Evolutionary conservation across 1,284 basidiomycete genomes (phyloP).

Genomic region (Laetiporus sulphureus): DNA sequence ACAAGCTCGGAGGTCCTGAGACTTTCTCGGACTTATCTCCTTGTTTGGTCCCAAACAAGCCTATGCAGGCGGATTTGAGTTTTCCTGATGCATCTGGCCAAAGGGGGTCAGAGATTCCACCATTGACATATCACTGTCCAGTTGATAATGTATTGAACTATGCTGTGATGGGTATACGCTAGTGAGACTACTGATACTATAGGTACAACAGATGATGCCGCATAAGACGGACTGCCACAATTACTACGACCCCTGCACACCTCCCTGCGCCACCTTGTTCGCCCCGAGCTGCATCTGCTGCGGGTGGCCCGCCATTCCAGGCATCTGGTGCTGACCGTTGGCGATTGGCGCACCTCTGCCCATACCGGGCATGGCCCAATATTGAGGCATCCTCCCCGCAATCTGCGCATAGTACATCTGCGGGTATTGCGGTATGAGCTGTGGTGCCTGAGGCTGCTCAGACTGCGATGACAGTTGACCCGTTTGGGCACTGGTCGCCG

Average conservation of each 20-base stretch:
- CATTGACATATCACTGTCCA: no score
- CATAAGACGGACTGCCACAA: not conserved
- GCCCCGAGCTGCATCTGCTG: constrained; percentile 27
- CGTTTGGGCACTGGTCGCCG: constrained; percentile 15
- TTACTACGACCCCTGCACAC: constrained; percentile 29
- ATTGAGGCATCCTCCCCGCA: constrained; percentile 20
- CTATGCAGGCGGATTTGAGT: no score
- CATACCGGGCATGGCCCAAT: constrained; percentile 22
- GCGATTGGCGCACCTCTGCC: constrained; percentile 22
- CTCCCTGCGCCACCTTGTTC: constrained; percentile 31
- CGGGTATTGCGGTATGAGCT: constrained; percentile 27
- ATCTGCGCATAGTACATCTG: constrained; percentile 16
- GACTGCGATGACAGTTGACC: constrained; percentile 20
- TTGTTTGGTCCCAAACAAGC: no score
- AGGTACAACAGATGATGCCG: not conserved
- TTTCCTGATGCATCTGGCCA: no score
- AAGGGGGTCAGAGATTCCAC: no score
- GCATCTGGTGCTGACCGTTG: constrained; percentile 23
- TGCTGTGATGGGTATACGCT: no score
- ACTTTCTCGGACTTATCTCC: no score
- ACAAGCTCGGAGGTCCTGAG: no score
- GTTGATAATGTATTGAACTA: no score
- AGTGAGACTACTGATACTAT: not conserved
- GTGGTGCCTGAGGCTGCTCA: constrained; percentile 17
- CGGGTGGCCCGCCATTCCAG: constrained; percentile 23